Evolutionary conservation across 1,139 yeast species (phyloP), one percentile per base, ranked within the genome.

Genomic region (Arxiozyma heterogenica): DNA sequence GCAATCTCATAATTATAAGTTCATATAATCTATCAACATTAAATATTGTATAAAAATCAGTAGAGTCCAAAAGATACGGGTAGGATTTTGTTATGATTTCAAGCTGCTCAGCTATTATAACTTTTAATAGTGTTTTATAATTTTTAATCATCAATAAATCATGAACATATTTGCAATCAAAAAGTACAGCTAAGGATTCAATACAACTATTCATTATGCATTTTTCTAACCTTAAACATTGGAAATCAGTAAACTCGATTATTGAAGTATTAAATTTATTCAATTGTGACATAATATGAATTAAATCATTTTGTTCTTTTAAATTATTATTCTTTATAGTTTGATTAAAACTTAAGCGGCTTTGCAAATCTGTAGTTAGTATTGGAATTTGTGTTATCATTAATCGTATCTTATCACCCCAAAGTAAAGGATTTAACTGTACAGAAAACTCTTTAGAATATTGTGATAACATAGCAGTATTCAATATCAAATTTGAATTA

Each of bases 121-220:
- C 62, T 43, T 60, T 67, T 64, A 80, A 68, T 2, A 79, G 62
- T 1, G 62, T 59, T 4, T 65, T 55, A 1, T 72, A 62, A 17
- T 75, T 65, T 1, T 66, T 61, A 3, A 78, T 71, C 20, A 70
- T 67, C 8, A 79, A 69, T 27, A 89, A 68, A 53, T 83, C 84
- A 9, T 89, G 90, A 59, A 86, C 86, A 45, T 72, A 54, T n/a
- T 53, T 66, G 61, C 91, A 84, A 63, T 82, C 86, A 53, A 81
- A 73, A 17, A 89, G 59, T 0, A 89, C 83, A 0, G 93, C 81
- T 41, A 86, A 67, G 0, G 96, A 86, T 60, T 89, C 89, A 55
- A 89, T 80, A 60, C 87, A 84, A 41, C 87, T 79, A 61, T 87
- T 86, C 9, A 84, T 80, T 34, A 86, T 77, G 53, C 89, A 72